Evolutionary conservation across 148 eudicot species (phyloP).

Genomic region (Rhododendron vialii): DNA sequence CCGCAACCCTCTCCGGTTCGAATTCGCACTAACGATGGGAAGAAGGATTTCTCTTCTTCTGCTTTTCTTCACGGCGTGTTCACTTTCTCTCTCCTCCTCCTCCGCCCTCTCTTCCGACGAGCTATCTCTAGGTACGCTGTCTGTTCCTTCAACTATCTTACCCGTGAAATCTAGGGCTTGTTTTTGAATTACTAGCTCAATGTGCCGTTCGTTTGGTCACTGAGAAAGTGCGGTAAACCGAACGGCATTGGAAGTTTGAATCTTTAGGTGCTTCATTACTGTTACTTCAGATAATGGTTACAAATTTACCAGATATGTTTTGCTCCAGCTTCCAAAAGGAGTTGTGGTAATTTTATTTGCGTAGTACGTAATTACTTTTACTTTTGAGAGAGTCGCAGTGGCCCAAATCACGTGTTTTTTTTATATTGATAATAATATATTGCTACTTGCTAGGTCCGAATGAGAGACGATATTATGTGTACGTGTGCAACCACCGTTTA

Average conservation of each 20-base stretch:
- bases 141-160: not conserved
- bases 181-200: not conserved
- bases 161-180: slow-evolving; percentile 20
- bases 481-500: too few species aligned
- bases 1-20: not conserved
- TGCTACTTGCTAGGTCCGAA: too few species aligned
- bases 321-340: not conserved
- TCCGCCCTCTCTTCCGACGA: slow-evolving; percentile 6
- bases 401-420: too few species aligned
- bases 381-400: too few species aligned
- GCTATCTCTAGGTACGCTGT: slow-evolving; percentile 35
- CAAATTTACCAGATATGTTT: not conserved
- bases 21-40: not conserved
- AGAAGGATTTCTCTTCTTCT: not conserved
- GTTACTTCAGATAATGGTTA: not conserved
- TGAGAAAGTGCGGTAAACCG: not conserved
- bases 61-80: slow-evolving; percentile 16
- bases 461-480: too few species aligned
- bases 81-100: not conserved
- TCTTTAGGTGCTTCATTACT: not conserved
- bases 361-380: too few species aligned
- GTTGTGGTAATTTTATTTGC: not conserved
- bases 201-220: not conserved
- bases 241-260: not conserved
- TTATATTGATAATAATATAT: too few species aligned